Evolutionary conservation across 2,329 filamentous ascomycete genomes (phyloP).

Genomic region (Exophiala sideris): DNA sequence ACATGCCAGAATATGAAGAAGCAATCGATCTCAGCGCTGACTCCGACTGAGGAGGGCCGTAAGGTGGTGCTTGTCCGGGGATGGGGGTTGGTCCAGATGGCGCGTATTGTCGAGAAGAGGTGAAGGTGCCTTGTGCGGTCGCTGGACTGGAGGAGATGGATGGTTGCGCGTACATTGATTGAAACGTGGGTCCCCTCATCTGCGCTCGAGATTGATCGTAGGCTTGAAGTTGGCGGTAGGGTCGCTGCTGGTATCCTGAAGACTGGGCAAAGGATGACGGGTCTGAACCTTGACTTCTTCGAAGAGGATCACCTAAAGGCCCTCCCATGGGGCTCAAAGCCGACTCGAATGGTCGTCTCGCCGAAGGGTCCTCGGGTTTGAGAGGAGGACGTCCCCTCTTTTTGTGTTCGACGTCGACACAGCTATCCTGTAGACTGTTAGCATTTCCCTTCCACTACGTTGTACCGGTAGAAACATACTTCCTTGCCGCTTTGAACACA

Average conservation of each 20-base stretch:
- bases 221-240: constrained; percentile 16
- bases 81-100: neutral
- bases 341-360: constrained; percentile 14
- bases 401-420: constrained; percentile 47
- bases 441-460: constrained; percentile 4
- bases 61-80: constrained; percentile 8
- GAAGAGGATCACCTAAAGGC: constrained; percentile 8
- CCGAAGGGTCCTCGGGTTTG: constrained; percentile 21
- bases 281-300: constrained; percentile 10
- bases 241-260: constrained; percentile 1
- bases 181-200: constrained; percentile 9
- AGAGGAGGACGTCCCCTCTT: constrained; percentile 34
- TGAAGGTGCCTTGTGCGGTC: constrained; percentile 21
- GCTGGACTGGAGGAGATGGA: constrained; percentile 23
- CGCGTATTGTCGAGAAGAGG: constrained; percentile 14
- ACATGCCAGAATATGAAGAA: constrained; percentile 11
- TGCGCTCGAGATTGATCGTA: constrained; percentile 9
- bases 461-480: constrained; percentile 32
- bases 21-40: constrained; percentile 2
- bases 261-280: constrained; percentile 9
- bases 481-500: constrained; percentile 47
- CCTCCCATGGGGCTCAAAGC: constrained; percentile 4
- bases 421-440: constrained; percentile 36
- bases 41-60: constrained; percentile 11
- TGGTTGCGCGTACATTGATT: constrained; percentile 19